These are phyloP conservation scores for Alternaria incomplexa DNA, from an alignment of 2,329 filamentous ascomycete genomes.

Conservation along the genomic window DNA sequence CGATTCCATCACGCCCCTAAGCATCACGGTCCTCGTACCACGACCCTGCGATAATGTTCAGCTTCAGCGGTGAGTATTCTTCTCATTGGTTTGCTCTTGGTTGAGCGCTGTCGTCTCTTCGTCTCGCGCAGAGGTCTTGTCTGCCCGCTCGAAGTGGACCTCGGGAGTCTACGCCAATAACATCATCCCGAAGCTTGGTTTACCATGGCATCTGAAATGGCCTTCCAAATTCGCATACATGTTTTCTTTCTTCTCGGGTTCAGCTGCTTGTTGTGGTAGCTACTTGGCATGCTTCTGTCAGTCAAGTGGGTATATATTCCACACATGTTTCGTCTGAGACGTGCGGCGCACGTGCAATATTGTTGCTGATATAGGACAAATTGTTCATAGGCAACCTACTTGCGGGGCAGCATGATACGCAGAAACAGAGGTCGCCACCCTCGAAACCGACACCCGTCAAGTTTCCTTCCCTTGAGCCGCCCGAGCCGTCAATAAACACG, in stretches of 20 bases:
- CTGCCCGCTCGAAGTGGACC: not conserved
- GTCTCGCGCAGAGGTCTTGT: not conserved
- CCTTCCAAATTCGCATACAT: not conserved
- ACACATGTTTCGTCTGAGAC: constrained; percentile 38
- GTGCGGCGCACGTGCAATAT: constrained; percentile 31
- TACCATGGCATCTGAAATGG: not conserved
- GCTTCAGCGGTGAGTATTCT: constrained; percentile 44
- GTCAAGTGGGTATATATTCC: constrained; percentile 23
- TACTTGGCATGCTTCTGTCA: constrained; percentile 21
- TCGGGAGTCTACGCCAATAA: not conserved
- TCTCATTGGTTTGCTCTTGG: not conserved
- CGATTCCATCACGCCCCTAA: constrained; percentile 5
- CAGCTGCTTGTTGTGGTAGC: constrained; percentile 1
- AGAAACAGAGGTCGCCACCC: constrained; percentile 55
- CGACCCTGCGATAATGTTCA: constrained; percentile 39
- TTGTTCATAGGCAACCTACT: constrained; percentile 42
- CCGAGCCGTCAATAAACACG: constrained; percentile 31
- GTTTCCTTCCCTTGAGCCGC: constrained; percentile 57
- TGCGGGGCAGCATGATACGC: constrained; percentile 47
- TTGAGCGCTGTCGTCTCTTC: not conserved
- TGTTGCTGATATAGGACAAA: constrained; percentile 35
- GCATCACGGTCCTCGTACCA: not conserved
- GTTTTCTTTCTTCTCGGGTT: not conserved
- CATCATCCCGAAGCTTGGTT: not conserved
- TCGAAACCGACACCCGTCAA: constrained; percentile 57